These are phyloP conservation scores for Eucalyptus pumila DNA, from an alignment of 345 rosid species.

Conservation along the genomic window DNA sequence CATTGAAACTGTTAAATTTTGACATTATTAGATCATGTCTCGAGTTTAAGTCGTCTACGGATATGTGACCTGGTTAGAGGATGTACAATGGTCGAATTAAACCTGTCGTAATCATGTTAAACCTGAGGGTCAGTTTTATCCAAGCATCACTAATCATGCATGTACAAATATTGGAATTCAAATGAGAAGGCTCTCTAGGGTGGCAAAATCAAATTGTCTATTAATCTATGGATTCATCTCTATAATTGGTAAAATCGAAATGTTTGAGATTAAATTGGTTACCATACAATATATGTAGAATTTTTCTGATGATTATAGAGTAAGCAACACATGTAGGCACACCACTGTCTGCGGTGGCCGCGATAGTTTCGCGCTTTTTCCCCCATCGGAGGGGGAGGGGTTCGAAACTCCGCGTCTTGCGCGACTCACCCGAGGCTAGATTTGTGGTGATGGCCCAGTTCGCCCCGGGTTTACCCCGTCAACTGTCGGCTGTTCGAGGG, in stretches of 20 bases:
- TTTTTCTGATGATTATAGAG: not conserved
- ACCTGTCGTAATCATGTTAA: not conserved
- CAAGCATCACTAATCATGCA: not conserved
- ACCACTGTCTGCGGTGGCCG: fast-evolving
- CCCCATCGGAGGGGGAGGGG: fast-evolving
- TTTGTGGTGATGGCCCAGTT: no score
- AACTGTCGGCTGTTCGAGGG: fast-evolving
- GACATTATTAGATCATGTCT: not conserved
- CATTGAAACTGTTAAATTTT: not conserved
- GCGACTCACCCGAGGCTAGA: fast-evolving
- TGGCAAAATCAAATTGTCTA: not conserved
- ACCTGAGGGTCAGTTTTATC: not conserved
- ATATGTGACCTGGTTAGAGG: fast-evolving
- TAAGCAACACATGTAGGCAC: not conserved
- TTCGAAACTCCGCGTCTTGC: no score
- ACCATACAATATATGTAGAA: fast-evolving
- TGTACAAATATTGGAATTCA: not conserved
- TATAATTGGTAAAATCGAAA: no score
- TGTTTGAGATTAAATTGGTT: fast-evolving
- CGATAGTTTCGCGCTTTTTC: no score
- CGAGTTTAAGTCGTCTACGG: fast-evolving
- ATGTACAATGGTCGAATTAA: not conserved
- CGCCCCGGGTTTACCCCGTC: fast-evolving
- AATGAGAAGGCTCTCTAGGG: not conserved
- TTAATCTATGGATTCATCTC: not conserved